Conservation (phyloP, 495 filamentous ascomycete species). For the Neurospora hispaniola region DNA sequence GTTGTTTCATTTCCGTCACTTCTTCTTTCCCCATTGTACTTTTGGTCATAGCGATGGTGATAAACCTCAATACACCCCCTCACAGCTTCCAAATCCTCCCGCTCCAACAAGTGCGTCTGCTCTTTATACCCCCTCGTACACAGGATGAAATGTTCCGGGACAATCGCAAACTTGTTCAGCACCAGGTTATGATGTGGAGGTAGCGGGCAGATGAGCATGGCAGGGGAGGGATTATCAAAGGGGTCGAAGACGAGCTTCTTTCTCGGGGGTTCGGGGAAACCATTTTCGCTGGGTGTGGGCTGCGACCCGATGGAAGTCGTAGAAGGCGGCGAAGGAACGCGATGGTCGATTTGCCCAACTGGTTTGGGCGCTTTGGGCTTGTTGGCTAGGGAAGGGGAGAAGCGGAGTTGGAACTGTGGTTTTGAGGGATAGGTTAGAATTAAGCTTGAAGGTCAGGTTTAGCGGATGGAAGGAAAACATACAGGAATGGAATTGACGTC, state of each 20-base stretch:
- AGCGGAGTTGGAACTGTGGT: slow-evolving; percentile 59
- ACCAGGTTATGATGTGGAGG: slow-evolving; percentile 53
- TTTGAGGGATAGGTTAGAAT: neutral
- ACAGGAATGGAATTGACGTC: slow-evolving; percentile 45
- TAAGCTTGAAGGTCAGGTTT: neutral
- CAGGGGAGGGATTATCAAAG: slow-evolving; percentile 53
- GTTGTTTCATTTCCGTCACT: no score
- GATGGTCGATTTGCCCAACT: no score
- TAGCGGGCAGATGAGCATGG: slow-evolving; percentile 51
- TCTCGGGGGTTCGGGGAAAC: neutral
- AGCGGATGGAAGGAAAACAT: neutral
- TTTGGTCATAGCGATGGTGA: slow-evolving; percentile 5
- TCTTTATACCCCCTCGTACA: slow-evolving; percentile 53
- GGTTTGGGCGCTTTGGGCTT: slow-evolving; percentile 51
- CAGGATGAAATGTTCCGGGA: slow-evolving; percentile 71
- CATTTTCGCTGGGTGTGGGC: neutral
- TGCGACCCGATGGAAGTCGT: no score
- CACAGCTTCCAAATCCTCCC: slow-evolving; percentile 53
- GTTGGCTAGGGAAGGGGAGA: slow-evolving; percentile 62
- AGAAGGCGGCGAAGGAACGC: no score
- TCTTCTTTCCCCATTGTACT: no score
- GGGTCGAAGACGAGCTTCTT: slow-evolving; percentile 45
- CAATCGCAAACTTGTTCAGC: slow-evolving; percentile 75
- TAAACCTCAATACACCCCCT: slow-evolving; percentile 58
- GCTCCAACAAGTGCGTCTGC: slow-evolving; percentile 59